Evolutionary conservation across 768 basidiomycete species (phyloP).

Genomic region (Artomyces pyxidatus): DNA sequence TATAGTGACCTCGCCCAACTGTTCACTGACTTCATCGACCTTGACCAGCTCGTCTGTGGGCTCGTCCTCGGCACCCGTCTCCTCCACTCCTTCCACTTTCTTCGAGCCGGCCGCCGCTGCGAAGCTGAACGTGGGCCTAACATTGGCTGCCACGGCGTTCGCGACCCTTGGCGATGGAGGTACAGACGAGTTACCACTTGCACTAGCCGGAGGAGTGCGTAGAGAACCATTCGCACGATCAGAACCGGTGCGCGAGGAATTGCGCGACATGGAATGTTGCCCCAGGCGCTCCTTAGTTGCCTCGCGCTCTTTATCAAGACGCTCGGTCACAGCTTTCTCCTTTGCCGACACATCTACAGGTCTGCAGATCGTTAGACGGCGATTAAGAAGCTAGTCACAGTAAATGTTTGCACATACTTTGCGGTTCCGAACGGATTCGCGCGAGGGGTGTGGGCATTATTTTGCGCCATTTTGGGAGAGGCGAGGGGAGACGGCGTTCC

Average conservation of each 20-base stretch:
- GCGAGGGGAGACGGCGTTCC: slow-evolving; percentile 67
- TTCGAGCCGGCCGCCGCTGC: slow-evolving; percentile 60
- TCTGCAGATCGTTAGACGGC: slow-evolving; percentile 27
- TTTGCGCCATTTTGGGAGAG: slow-evolving; percentile 62
- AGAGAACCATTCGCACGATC: slow-evolving; percentile 22
- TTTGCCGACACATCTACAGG: slow-evolving; percentile 78
- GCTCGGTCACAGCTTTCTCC: slow-evolving; percentile 69
- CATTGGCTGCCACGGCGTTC: slow-evolving; percentile 32
- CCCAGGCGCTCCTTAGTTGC: slow-evolving; percentile 26
- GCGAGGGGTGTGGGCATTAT: slow-evolving; percentile 31
- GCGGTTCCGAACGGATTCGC: slow-evolving; percentile 87
- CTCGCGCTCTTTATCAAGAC: slow-evolving; percentile 59
- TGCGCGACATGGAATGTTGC: slow-evolving; percentile 38
- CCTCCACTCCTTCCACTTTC: slow-evolving; percentile 26
- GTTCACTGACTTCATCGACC: slow-evolving; percentile 21
- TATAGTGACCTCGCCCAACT: slow-evolving; percentile 30
- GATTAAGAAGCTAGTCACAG: background rate
- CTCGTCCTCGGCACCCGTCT: slow-evolving; percentile 18
- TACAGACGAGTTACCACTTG: slow-evolving; percentile 4
- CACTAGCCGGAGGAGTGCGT: slow-evolving; percentile 19
- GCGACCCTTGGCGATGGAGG: slow-evolving; percentile 12
- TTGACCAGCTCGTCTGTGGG: too few species aligned
- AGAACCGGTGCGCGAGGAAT: slow-evolving; percentile 26
- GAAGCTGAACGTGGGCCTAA: slow-evolving; percentile 74
- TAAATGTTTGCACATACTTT: slow-evolving; percentile 36